A percentile compares a stretch with the other conserved stretches of the same genome.
Evolutionary conservation across 441 rosid species (phyloP).

Genomic region (Erodium moschatum): DNA sequence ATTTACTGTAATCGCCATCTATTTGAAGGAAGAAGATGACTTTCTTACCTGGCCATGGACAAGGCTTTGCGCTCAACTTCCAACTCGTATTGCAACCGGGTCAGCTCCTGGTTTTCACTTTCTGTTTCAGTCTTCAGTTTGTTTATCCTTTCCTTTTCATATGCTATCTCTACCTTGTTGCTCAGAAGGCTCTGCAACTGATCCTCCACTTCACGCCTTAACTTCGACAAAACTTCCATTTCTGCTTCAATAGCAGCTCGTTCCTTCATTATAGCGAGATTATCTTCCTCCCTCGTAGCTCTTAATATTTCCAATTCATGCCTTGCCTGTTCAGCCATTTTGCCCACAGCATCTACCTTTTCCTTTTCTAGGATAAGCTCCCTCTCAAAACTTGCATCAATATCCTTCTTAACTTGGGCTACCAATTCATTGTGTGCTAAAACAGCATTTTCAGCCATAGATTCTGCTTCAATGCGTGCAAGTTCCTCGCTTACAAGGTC

Average conservation of each 20-base stretch:
- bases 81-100: conserved; percentile 64
- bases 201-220: conserved; percentile 67
- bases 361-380: conserved; percentile 68
- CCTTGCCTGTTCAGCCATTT: conserved; percentile 82
- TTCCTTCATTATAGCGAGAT: conserved; percentile 52
- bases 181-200: conserved; percentile 55
- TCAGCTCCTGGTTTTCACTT: conserved; percentile 58
- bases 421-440: conserved; percentile 68
- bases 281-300: conserved; percentile 64
- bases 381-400: conserved; percentile 66
- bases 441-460: conserved; percentile 84
- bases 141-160: conserved; percentile 64
- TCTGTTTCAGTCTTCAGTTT: conserved; percentile 60
- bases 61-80: conserved; percentile 79
- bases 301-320: conserved; percentile 54
- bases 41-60: conserved; percentile 75
- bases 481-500: conserved; percentile 74
- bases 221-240: conserved; percentile 64
- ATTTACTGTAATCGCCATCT: background rate
- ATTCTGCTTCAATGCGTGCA: conserved; percentile 85
- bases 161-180: conserved; percentile 66
- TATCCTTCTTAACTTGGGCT: conserved; percentile 72
- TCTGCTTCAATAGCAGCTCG: conserved; percentile 67
- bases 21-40: background rate
- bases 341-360: conserved; percentile 57